Conservation (phyloP, 305 asterid genomes). For the Andrographis paniculata region DNA sequence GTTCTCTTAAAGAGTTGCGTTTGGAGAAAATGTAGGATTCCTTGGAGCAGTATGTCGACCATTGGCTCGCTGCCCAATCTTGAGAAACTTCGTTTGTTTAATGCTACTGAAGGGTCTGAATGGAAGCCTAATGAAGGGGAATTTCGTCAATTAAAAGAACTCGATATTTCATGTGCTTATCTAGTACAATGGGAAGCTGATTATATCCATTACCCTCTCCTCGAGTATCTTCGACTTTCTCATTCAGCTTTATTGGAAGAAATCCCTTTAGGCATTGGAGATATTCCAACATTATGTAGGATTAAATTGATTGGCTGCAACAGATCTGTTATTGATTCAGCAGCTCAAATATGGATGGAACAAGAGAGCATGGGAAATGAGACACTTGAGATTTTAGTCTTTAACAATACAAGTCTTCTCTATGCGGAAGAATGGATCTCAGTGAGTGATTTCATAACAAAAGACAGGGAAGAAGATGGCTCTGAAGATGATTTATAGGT, state of each 20-base stretch:
- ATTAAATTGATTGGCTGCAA: not conserved
- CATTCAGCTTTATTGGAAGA: too few species aligned
- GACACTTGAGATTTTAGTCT: not conserved
- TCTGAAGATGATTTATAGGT: too few species aligned
- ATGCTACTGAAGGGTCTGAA: slow-evolving; percentile 4
- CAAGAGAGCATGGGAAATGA: not conserved
- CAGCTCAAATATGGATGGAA: not conserved
- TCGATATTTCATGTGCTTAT: not conserved
- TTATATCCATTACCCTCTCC: not conserved
- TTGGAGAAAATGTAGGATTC: not conserved
- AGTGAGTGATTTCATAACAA: too few species aligned
- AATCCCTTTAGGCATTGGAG: too few species aligned
- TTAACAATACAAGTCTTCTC: too few species aligned
- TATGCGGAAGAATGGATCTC: too few species aligned
- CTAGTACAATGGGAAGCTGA: not conserved
- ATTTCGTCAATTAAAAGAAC: slow-evolving; percentile 6
- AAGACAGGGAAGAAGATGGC: too few species aligned
- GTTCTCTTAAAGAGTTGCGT: slow-evolving; percentile 13
- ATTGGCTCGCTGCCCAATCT: slow-evolving; percentile 12
- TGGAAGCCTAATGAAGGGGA: slow-evolving; percentile 19
- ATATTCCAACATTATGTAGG: too few species aligned
- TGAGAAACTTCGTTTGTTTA: slow-evolving; percentile 4
- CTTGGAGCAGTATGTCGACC: slow-evolving; percentile 14
- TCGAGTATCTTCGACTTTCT: not conserved
- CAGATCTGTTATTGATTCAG: not conserved